A percentile compares a stretch with the other conserved stretches of the same genome.
Conservation (phyloP, 495 filamentous ascomycete genomes). For the Cladorrhinum samala region DNA sequence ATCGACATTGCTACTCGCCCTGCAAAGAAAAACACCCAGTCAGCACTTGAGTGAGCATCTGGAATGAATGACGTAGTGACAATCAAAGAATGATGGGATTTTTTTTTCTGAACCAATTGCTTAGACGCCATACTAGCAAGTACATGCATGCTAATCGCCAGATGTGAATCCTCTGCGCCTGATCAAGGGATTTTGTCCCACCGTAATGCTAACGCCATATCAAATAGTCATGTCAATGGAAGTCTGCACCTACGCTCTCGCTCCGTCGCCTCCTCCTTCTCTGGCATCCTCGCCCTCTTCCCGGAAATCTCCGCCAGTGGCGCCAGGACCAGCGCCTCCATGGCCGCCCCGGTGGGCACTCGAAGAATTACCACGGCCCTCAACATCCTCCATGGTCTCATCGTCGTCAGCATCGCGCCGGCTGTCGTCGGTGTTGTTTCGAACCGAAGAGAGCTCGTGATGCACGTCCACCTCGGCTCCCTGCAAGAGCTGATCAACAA, state of each 20-base stretch:
- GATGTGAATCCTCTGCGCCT: slow-evolving; percentile 6
- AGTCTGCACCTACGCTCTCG: slow-evolving; percentile 92
- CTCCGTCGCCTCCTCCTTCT: slow-evolving; percentile 92
- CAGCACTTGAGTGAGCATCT: slow-evolving; percentile 21
- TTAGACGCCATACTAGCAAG: slow-evolving; percentile 19
- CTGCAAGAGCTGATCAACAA: slow-evolving; percentile 76
- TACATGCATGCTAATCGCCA: slow-evolving; percentile 24
- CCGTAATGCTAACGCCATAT: slow-evolving; percentile 18
- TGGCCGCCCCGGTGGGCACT: slow-evolving; percentile 55
- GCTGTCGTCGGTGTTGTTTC: slow-evolving; percentile 56
- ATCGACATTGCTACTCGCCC: slow-evolving; percentile 42
- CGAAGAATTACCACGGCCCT: slow-evolving; percentile 54
- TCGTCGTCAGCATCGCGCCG: slow-evolving; percentile 58
- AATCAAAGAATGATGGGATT: slow-evolving; percentile 9
- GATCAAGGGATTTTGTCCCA: background rate
- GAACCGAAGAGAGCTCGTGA: slow-evolving; percentile 62
- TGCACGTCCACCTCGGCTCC: slow-evolving; percentile 86
- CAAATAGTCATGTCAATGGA: slow-evolving; percentile 23
- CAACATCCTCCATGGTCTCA: slow-evolving; percentile 79
- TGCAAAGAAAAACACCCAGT: slow-evolving; percentile 23
- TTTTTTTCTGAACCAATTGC: slow-evolving; percentile 18
- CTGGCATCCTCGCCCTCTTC: slow-evolving; percentile 82
- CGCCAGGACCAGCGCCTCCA: slow-evolving; percentile 77
- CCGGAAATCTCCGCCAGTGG: slow-evolving; percentile 82
- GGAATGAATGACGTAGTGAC: background rate